Evolutionary conservation across 805 yeast species (phyloP).

Genomic region (Candida vaughaniae): DNA sequence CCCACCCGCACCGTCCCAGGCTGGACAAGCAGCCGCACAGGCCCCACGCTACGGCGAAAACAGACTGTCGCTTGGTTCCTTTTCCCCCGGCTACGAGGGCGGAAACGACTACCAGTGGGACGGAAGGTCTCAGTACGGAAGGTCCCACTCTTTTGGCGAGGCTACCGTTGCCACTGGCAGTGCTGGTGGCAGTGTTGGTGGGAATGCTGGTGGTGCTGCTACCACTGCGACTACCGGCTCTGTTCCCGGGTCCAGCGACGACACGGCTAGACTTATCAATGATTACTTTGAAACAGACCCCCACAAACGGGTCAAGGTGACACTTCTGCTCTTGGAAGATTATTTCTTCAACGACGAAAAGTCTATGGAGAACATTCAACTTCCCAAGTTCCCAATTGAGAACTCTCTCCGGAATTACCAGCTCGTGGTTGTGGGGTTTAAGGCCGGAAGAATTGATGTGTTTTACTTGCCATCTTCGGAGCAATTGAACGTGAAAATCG

Average conservation of each 20-base stretch:
- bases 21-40: too few species aligned
- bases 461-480: constrained; percentile 51
- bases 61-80: too few species aligned
- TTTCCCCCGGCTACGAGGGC: too few species aligned
- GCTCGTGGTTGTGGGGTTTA: constrained; percentile 69
- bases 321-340: constrained; percentile 24
- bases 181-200: constrained; percentile 1
- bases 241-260: not conserved
- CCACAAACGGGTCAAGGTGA: constrained; percentile 40
- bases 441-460: constrained; percentile 77
- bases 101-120: too few species aligned
- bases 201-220: not conserved
- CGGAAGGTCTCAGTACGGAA: not conserved
- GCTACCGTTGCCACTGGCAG: not conserved
- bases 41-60: too few species aligned
- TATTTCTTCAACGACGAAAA: constrained; percentile 30
- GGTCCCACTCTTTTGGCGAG: not conserved
- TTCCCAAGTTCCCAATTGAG: constrained; percentile 39
- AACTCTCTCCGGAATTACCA: constrained; percentile 31
- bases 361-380: constrained; percentile 26
- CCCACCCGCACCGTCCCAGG: too few species aligned
- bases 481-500: constrained; percentile 17
- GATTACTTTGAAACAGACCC: constrained; percentile 39
- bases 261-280: constrained; percentile 16
- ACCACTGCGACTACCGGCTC: not conserved